Conservation (phyloP, 2,329 filamentous ascomycete genomes). For the Pseudogymnoascus sp. region DNA sequence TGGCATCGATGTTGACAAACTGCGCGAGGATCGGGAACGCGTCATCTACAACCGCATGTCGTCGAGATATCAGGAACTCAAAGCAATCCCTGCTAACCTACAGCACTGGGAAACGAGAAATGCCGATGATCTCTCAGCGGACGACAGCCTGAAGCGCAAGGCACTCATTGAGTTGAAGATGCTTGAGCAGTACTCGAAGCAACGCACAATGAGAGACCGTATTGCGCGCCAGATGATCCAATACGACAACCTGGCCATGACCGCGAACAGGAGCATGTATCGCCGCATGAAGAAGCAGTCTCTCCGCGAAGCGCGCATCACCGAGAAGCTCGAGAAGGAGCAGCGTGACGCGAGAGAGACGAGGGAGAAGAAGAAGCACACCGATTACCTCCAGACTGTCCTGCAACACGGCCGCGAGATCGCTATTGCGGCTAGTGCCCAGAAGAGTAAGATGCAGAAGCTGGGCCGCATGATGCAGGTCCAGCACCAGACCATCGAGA, state of each 20-base stretch:
- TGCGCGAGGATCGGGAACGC: slow-evolving; percentile 80
- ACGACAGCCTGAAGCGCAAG: slow-evolving; percentile 79
- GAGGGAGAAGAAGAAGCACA: slow-evolving; percentile 96
- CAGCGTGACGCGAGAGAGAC: slow-evolving; percentile 93
- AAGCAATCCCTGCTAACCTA: slow-evolving; percentile 75
- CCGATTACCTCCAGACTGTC: slow-evolving; percentile 83
- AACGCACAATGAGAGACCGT: slow-evolving; percentile 76
- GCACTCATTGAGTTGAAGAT: slow-evolving; percentile 95
- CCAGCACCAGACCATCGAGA: slow-evolving; percentile 94
- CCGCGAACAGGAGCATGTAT: slow-evolving; percentile 84
- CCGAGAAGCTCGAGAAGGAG: slow-evolving; percentile 98
- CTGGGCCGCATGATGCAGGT: slow-evolving; percentile 81
- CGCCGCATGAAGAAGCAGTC: slow-evolving; percentile 97
- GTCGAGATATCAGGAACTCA: slow-evolving; percentile 76
- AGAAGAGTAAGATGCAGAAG: slow-evolving; percentile 73
- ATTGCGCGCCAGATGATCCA: slow-evolving; percentile 90
- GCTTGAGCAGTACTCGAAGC: slow-evolving; percentile 79
- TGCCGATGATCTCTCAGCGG: slow-evolving; percentile 62
- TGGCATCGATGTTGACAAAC: slow-evolving; percentile 78
- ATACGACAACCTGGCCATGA: slow-evolving; percentile 95
- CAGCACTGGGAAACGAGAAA: slow-evolving; percentile 75
- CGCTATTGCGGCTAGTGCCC: slow-evolving; percentile 56
- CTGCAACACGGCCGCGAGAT: slow-evolving; percentile 76
- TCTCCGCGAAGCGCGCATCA: slow-evolving; percentile 88
- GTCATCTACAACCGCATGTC: slow-evolving; percentile 86